Evolutionary conservation across 495 filamentous ascomycete genomes (phyloP).

Genomic region (Hypoxylon cercidicola): DNA sequence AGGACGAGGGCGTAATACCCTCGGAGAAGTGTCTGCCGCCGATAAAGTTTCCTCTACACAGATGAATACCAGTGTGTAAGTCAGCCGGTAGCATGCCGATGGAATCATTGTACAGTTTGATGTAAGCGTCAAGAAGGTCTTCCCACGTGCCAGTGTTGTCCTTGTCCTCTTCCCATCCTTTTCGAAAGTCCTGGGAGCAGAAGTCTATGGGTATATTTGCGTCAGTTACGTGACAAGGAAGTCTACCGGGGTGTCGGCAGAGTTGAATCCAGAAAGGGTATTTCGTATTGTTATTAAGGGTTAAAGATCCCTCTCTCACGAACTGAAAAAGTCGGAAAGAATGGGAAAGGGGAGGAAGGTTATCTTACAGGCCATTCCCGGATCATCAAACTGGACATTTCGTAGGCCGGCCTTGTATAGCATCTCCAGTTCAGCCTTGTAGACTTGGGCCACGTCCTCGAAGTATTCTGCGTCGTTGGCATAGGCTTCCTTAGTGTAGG

Average conservation of each 20-base stretch:
- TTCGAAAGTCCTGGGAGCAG: slow-evolving; percentile 78
- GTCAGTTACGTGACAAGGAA: neutral
- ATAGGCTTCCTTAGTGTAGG: slow-evolving; percentile 74
- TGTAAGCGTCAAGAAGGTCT: slow-evolving; percentile 76
- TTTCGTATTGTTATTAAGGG: too few species aligned
- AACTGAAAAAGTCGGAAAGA: too few species aligned
- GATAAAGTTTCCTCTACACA: slow-evolving; percentile 86
- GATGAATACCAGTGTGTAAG: slow-evolving; percentile 79
- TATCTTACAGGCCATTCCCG: slow-evolving; percentile 75
- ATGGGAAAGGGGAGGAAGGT: too few species aligned
- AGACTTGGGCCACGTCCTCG: slow-evolving; percentile 77
- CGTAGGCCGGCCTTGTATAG: slow-evolving; percentile 75
- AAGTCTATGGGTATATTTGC: slow-evolving; percentile 65
- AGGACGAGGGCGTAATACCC: slow-evolving; percentile 85
- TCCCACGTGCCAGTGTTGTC: slow-evolving; percentile 66
- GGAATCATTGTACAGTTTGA: slow-evolving; percentile 79
- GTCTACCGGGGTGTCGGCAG: neutral
- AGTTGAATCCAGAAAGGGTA: slow-evolving; percentile 5
- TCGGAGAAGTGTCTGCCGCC: slow-evolving; percentile 81
- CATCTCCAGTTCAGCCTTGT: slow-evolving; percentile 70
- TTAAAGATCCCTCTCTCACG: too few species aligned
- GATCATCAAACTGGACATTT: slow-evolving; percentile 81
- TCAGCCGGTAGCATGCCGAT: slow-evolving; percentile 71
- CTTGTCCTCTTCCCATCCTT: slow-evolving; percentile 70
- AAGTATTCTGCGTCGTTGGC: slow-evolving; percentile 76